Percentiles rank a stretch among this genome's conserved stretches.
These are phyloP conservation scores for Quercus lobata DNA, from an alignment of 331 rosid species.

Conservation along the genomic window DNA sequence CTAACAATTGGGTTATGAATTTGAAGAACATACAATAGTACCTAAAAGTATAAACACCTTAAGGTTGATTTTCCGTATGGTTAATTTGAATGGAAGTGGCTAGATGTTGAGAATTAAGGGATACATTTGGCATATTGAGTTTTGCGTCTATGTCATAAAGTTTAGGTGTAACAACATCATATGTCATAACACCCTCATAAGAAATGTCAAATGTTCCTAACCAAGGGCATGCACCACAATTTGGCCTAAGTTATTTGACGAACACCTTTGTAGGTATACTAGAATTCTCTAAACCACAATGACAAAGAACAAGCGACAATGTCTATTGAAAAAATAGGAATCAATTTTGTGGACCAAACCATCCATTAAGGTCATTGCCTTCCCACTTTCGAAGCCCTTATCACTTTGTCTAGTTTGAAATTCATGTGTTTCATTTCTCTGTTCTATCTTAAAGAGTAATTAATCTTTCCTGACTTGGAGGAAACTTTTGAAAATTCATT, in stretches of 20 bases:
- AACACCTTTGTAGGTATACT: constrained; percentile 85
- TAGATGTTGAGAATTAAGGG: constrained; percentile 8
- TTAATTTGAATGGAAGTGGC: constrained; percentile 8
- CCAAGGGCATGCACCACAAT: constrained; percentile 90
- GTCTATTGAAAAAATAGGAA: too few relatives aligned
- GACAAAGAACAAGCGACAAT: too few relatives aligned
- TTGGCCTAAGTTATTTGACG: constrained; percentile 93
- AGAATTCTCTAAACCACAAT: constrained; percentile 45
- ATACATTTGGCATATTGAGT: constrained; percentile 55
- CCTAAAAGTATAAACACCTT: neutral
- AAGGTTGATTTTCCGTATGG: neutral
- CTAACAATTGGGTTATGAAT: neutral
- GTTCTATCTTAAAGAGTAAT: too few relatives aligned
- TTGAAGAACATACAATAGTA: neutral
- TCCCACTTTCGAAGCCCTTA: too few relatives aligned
- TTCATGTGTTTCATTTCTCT: too few relatives aligned
- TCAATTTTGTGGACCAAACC: too few relatives aligned
- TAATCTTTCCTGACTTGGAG: too few relatives aligned
- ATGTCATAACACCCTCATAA: constrained; percentile 72
- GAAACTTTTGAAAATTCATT: too few relatives aligned
- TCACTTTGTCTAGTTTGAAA: too few relatives aligned
- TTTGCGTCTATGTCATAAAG: constrained; percentile 78
- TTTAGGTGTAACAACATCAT: constrained; percentile 69
- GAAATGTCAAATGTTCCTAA: constrained; percentile 81
- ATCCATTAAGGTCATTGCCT: too few relatives aligned